phyloP scores from a whole-genome alignment of 352 stramenopile species.

The Globisporangium ultimum region DNA sequence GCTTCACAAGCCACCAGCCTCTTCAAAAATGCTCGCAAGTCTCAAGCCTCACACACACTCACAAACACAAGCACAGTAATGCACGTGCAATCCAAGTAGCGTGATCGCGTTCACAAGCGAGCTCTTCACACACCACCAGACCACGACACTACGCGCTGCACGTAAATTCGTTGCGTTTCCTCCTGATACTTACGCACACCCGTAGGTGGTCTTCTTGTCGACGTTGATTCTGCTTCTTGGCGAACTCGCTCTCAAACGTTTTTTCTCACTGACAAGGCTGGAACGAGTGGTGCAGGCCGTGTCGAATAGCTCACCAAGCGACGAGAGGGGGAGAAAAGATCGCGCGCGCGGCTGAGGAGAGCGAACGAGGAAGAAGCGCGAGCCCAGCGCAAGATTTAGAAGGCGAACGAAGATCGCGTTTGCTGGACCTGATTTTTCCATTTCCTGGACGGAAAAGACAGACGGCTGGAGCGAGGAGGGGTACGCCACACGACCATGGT shows the following conservation, averaged over 20 bases:
- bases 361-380: too few relatives aligned
- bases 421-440: too few relatives aligned
- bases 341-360: too few relatives aligned
- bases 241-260: neutral
- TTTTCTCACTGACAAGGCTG: neutral
- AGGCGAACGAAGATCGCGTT: too few relatives aligned
- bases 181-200: neutral
- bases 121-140: conserved; percentile 6
- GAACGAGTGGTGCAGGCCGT: neutral
- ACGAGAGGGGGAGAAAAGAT: too few relatives aligned
- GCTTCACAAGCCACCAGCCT: too few relatives aligned
- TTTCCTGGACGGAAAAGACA: too few relatives aligned
- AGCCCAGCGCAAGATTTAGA: too few relatives aligned
- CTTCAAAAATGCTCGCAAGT: neutral
- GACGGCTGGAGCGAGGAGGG: too few relatives aligned
- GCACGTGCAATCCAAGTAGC: conserved; percentile 2
- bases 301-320: too few relatives aligned
- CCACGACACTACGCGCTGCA: conserved; percentile 6
- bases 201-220: neutral
- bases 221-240: neutral
- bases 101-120: conserved; percentile 6
- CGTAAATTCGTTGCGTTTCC: neutral
- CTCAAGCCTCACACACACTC: neutral
- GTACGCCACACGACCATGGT: too few relatives aligned
- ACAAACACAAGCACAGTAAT: conserved; percentile 1